A percentile compares a stretch with the other conserved stretches of the same genome.
Conservation (phyloP, 306 rosid species). For the Castanospermum australe region DNA sequence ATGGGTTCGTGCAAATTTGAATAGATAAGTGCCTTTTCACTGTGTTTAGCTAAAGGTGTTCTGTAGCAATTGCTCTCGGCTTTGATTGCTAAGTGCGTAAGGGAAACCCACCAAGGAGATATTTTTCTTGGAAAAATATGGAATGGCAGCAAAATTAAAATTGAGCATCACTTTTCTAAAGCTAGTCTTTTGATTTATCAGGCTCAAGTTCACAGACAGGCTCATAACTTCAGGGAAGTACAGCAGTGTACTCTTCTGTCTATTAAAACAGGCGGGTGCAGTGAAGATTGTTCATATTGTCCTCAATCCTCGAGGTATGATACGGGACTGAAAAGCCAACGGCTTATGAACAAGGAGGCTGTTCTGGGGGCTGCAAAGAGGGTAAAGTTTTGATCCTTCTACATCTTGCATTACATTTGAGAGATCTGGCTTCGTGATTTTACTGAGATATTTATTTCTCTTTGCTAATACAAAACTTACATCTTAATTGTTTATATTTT, state of each 20-base stretch:
- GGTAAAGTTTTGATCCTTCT: constrained; percentile 42
- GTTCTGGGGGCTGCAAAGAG: constrained; percentile 74
- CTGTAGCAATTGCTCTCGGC: neutral
- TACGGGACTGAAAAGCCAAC: constrained; percentile 80
- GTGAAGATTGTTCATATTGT: constrained; percentile 97
- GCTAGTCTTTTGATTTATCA: constrained; percentile 23
- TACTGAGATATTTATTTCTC: neutral
- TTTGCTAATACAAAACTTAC: neutral
- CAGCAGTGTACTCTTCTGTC: constrained; percentile 97
- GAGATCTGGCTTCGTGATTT: neutral
- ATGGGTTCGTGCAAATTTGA: neutral
- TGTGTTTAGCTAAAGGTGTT: neutral
- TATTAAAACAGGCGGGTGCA: constrained; percentile 96
- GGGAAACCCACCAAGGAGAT: neutral
- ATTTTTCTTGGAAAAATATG: neutral
- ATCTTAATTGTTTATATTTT: neutral
- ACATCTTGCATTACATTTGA: constrained; percentile 12
- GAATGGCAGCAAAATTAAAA: neutral
- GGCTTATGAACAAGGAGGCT: constrained; percentile 76
- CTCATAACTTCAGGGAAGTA: constrained; percentile 95
- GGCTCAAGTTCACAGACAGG: constrained; percentile 96
- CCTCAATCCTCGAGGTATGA: constrained; percentile 93
- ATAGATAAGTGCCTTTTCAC: neutral
- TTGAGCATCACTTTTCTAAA: neutral
- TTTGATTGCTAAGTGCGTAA: neutral